Evolutionary conservation across 371 early-diverging fungal species (phyloP), one percentile per base, ranked within the genome.

Genomic region (Vairimorpha ceranae): DNA sequence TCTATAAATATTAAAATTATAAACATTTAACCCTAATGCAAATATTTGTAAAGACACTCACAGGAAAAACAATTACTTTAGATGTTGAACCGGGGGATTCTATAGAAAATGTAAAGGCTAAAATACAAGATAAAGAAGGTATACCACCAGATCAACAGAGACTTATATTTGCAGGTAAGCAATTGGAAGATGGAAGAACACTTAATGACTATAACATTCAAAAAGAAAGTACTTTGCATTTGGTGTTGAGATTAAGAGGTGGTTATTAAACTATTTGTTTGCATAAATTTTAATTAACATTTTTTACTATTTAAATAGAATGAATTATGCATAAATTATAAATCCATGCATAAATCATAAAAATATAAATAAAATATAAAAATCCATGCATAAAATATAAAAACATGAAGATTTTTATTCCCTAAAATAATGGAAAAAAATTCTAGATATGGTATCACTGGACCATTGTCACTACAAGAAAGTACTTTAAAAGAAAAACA

Each of bases 91-190:
- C 90, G n/a, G 87, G 88, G 17, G 95, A 95, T 81, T 90, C 91
- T 80, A 93, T 94, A 83, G 90, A 93, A 45, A 90, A 92, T 74
- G 94, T 95, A 80, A 95, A 95, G 88, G 84, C 87, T 76, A 94
- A 93, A 88, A 95, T 95, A 74, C 95, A 95, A 85, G 94, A 95
- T 86, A 94, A 94, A 89, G 95, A 95, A 83, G 92, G 92, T 77
- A 98, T 97, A 84, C 96, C 97, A 70, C 97, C 97, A 75, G 96
- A 96, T 86, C 98, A 97, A 89, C 97, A 97, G 86, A 94, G 96
- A 81, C 89, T 96, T 80, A 97, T 97, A 84, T 96, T 97, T 84
- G 95, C 96, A 85, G 97, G 94, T 79, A 95, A 95, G 89, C 96
- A 97, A 88, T 90, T 98, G 10, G 89, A 90, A 77, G 90, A 90